Percentiles rank a stretch among this genome's conserved stretches.
Conservation (phyloP, 208 protist species). For the Leishmania mexicana region DNA sequence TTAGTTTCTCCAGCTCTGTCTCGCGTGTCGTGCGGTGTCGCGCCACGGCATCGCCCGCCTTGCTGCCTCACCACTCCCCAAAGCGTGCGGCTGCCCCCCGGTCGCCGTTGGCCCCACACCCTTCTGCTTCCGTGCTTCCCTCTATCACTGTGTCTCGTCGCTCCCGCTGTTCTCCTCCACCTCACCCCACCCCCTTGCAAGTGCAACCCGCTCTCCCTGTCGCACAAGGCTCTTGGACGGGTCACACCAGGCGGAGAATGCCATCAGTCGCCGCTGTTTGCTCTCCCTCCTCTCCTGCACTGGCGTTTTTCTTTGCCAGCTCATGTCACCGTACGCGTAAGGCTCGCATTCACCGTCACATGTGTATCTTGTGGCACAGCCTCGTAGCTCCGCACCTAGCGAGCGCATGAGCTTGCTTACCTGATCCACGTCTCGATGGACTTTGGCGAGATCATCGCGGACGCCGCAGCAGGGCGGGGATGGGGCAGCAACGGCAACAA, state of each 20-base stretch:
- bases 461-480: neutral
- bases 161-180: neutral
- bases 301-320: neutral
- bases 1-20: neutral
- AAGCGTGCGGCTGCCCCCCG: no score
- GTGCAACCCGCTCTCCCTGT: no score
- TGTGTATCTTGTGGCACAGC: neutral
- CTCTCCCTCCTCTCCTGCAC: neutral
- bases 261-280: no score
- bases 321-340: neutral
- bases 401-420: neutral
- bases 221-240: no score
- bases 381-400: neutral
- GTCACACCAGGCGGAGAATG: no score
- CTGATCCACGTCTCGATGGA: neutral
- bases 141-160: neutral
- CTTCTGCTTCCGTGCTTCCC: neutral
- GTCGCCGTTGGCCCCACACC: neutral
- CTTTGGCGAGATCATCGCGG: neutral
- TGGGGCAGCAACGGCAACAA: no score
- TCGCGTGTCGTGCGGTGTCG: neutral
- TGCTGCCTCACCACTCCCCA: neutral
- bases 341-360: neutral
- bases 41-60: neutral
- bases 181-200: no score